Base-by-base conservation (phyloP, 2,329 filamentous ascomycete species). In the Colletotrichum camelliae region DNA sequence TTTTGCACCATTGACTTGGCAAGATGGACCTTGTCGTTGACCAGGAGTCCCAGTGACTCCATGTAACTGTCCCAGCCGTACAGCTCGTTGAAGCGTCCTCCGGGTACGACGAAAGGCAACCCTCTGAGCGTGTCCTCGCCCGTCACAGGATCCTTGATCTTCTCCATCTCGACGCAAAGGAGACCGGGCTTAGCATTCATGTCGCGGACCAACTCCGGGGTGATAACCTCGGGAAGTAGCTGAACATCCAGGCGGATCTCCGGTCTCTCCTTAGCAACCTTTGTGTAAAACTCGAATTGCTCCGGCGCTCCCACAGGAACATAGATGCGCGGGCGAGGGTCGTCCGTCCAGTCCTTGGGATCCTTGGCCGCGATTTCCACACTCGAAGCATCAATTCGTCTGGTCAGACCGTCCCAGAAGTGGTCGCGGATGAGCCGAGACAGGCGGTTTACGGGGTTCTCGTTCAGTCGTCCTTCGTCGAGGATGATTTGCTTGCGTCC, bases 41-140 rank as follows among this genome's bases (percentile, higher is more conserved):
- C 92, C 75, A 98, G 88, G 74, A 99, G 89, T 21, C 97, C 97
- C 4, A 98, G 89, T 7, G 96, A 97, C 84, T 96, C 95, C 96
- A 99, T 98, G 88, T 98, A 99, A 83, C 96, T 98, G 85, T 99
- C 97, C 97, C 97, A 99, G 62, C 96, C 96, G 83, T 99, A 99
- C 27, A 99, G 87, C 84, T 99, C 97, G 85, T 99, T 99, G 92
- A 99, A 99, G 35, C 97, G 92, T 29, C 97, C 97, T 75, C 97
- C 97, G 0, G 97, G 97, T 4, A 99, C 97, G n/a, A 98, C 96
- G 80, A 98, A 99, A 0, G 97, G 96, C 74, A 97, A 89, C 4
- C 97, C 97, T 43, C 90, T 89, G 55, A 97, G 87, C 5, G 94
- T 94, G 77, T 91, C 92, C 82, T 94, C 89, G 52, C 93, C 93